A percentile compares a stretch with the other conserved stretches of the same genome.
Conservation (phyloP, 805 yeast genomes). For the Monosporozyma solicola region DNA sequence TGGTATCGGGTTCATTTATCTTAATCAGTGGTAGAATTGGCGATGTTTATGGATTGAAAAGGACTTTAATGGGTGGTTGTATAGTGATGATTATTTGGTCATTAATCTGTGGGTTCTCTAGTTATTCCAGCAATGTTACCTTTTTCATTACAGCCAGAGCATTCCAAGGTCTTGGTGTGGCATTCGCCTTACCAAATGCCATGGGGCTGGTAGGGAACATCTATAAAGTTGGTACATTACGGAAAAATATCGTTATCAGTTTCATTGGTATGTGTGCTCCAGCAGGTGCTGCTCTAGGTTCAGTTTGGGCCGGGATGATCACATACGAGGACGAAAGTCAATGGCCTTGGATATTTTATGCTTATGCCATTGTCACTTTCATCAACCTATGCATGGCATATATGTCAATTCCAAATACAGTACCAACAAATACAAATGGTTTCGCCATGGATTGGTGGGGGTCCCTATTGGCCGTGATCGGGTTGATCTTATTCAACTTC, state of each 20-base stretch:
- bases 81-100: conserved; percentile 49
- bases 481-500: conserved; percentile 55
- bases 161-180: conserved; percentile 54
- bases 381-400: conserved; percentile 13
- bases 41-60: conserved; percentile 58
- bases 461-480: conserved; percentile 45
- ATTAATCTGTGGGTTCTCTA: conserved; percentile 48
- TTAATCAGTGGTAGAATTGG: conserved; percentile 62
- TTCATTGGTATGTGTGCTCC: conserved; percentile 53
- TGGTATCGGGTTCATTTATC: conserved; percentile 67
- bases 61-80: conserved; percentile 46
- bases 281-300: conserved; percentile 48
- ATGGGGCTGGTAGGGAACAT: conserved; percentile 46
- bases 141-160: conserved; percentile 49
- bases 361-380: conserved; percentile 16
- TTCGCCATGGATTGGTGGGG: conserved; percentile 44
- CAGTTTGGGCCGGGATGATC: conserved; percentile 41
- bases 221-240: conserved; percentile 34
- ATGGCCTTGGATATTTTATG: conserved; percentile 28
- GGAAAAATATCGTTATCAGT: conserved; percentile 46
- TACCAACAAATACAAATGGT: conserved; percentile 19
- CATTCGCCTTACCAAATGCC: conserved; percentile 49
- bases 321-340: conserved; percentile 12
- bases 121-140: conserved; percentile 39
- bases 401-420: conserved; percentile 23